A percentile compares a stretch with the other conserved stretches of the same genome.
phyloP scores from a whole-genome alignment of 495 filamentous ascomycete species.

The Xylaria intraflava region DNA sequence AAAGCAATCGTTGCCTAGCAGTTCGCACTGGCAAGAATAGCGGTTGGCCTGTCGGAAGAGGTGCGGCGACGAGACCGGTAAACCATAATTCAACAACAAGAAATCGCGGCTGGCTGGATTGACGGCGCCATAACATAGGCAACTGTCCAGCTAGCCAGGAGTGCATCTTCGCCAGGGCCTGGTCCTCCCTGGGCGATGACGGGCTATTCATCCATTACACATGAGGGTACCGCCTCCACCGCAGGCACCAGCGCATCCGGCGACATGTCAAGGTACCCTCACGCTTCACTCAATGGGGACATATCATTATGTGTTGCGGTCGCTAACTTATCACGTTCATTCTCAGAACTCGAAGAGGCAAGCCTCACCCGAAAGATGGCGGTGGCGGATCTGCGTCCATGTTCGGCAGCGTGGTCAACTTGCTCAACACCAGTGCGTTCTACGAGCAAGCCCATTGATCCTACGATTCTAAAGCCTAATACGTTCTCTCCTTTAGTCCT shows the following conservation, averaged over 20 bases:
- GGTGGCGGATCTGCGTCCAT: constrained; percentile 72
- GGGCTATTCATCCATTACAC: constrained; percentile 36
- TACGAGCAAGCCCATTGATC: not conserved
- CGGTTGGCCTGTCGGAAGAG: constrained; percentile 1
- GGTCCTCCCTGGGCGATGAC: constrained; percentile 30
- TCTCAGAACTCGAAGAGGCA: constrained; percentile 27
- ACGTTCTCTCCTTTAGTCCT: constrained; percentile 54
- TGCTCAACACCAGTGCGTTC: constrained; percentile 82
- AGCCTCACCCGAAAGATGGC: constrained; percentile 30
- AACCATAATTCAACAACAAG: not conserved
- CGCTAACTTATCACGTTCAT: not conserved
- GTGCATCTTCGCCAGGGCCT: constrained; percentile 2
- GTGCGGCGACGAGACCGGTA: not conserved
- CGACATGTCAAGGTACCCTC: constrained; percentile 36
- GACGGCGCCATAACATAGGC: not conserved
- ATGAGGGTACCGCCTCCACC: constrained; percentile 24
- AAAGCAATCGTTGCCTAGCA: not conserved
- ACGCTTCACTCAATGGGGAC: not conserved
- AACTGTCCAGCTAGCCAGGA: not conserved
- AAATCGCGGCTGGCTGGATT: not conserved
- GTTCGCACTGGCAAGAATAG: not conserved
- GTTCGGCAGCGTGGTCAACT: constrained; percentile 86
- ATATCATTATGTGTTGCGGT: not conserved
- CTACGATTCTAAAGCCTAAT: not conserved
- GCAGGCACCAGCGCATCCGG: constrained; percentile 20